Percentiles rank a stretch among this genome's conserved stretches.
Conservation (phyloP, 306 rosid species). For the Macrotyloma uniflorum region DNA sequence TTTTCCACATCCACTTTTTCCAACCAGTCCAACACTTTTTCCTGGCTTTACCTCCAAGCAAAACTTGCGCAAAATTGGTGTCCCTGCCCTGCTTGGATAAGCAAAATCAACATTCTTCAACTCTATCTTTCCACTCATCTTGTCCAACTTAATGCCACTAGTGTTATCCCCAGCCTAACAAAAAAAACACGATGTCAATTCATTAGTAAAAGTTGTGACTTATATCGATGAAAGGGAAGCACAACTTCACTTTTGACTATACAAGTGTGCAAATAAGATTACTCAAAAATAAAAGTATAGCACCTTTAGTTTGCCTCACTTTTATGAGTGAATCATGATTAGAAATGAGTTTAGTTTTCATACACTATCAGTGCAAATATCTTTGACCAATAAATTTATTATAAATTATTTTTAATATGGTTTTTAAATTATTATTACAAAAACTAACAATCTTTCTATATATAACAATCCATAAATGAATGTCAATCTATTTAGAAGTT, state of each 20-base stretch:
- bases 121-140: conserved; percentile 69
- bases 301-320: neutral
- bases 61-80: conserved; percentile 62
- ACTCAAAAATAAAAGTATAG: neutral
- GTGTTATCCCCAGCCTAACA: conserved; percentile 53
- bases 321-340: neutral
- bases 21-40: conserved; percentile 79
- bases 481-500: neutral
- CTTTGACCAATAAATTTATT: too few species aligned
- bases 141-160: conserved; percentile 59
- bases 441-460: neutral
- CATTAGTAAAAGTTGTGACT: neutral
- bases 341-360: too few species aligned
- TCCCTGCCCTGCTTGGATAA: conserved; percentile 73
- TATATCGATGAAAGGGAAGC: neutral
- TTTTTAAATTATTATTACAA: too few species aligned
- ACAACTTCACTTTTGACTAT: neutral
- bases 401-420: too few species aligned
- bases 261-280: neutral
- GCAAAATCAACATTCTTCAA: conserved; percentile 83
- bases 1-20: conserved; percentile 95
- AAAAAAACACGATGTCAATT: conserved; percentile 2
- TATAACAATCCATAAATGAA: neutral
- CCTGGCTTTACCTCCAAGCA: conserved; percentile 86
- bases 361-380: too few species aligned